Base-by-base conservation (phyloP, 1,139 yeast species). In the Yarrowia galli region DNA sequence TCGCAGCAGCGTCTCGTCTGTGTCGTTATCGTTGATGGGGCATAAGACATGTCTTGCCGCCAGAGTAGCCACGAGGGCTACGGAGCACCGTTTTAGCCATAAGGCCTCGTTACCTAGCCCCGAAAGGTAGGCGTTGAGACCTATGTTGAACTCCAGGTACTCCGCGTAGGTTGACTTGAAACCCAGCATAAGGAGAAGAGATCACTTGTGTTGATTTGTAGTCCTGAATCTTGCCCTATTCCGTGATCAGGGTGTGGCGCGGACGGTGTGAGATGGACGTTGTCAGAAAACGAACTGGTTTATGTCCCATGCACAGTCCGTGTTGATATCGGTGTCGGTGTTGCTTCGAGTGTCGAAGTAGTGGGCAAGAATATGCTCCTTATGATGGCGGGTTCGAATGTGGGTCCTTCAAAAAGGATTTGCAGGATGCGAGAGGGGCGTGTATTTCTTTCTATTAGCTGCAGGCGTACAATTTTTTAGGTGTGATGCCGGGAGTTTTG, bases 61-160 rank as follows among this genome's bases (percentile, higher is more conserved):
- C 23, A 58, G 42, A 13, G 51, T 28, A 10, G 49, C 42, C 49
- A 58, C 64, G 1, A 43, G 40, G 20, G 20, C 42, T 8, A 58
- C 36, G 15, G 64, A 43, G 64, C 23, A 58, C 23, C 64, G 64
- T 43, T 58, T 58, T 15, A 58, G 42, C 64, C 64, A 58, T 3
- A 58, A 16, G 16, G 64, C 64, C 28, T 58, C 64, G 16, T 58
- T 58, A 4, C 64, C 64, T 7, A 58, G 32, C 9, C 42, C 22
- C 28, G 40, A 32, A 3, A 58, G 51, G 51, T 43, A 43, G 32
- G 16, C 28, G 51, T 58, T 43, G 40, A 58, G 64, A 6, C 20
- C 13, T 2, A 15, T 43, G 42, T 42, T 58, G 51, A 58, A 58
- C 32, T 58, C 51, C 28, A 58, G 28, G 42, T 58, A 58, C 42